Conservation (phyloP, 1,139 yeast genomes). For the Debaryomyces psychrophilus region DNA sequence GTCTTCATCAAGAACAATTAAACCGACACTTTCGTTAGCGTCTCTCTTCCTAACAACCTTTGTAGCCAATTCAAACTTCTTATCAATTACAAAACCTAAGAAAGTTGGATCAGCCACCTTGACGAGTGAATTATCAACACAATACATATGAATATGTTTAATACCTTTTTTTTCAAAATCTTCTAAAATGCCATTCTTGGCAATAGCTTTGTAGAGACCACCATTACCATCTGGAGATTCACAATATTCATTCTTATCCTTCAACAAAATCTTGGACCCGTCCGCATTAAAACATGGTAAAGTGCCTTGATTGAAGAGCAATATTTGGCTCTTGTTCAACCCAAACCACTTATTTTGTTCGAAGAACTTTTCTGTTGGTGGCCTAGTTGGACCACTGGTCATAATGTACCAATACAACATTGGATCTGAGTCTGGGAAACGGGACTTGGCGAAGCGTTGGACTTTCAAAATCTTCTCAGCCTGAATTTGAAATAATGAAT, state of each 20-base stretch:
- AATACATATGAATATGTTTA: slow-evolving; percentile 92
- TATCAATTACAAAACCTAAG: slow-evolving; percentile 78
- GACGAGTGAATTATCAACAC: slow-evolving; percentile 93
- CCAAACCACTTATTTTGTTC: slow-evolving; percentile 68
- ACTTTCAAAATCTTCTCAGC: slow-evolving; percentile 78
- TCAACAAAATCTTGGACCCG: slow-evolving; percentile 72
- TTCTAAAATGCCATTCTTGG: slow-evolving; percentile 61
- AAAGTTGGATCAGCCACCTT: slow-evolving; percentile 94
- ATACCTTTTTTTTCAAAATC: slow-evolving; percentile 74
- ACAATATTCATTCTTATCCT: slow-evolving; percentile 56
- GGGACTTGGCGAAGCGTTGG: slow-evolving; percentile 55
- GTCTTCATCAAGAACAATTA: slow-evolving; percentile 74
- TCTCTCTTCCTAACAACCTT: slow-evolving; percentile 94
- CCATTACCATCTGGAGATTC: slow-evolving; percentile 99
- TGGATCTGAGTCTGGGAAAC: slow-evolving; percentile 29
- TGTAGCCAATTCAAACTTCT: slow-evolving; percentile 76
- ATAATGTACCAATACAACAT: slow-evolving; percentile 85
- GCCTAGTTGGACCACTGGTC: slow-evolving; percentile 92
- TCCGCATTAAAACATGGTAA: slow-evolving; percentile 81
- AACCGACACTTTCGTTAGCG: slow-evolving; percentile 87
- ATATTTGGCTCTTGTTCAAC: slow-evolving; percentile 56
- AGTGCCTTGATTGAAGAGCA: slow-evolving; percentile 92
- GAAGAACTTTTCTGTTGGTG: slow-evolving; percentile 76
- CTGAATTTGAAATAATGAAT: slow-evolving; percentile 88
- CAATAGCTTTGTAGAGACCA: slow-evolving; percentile 86